A percentile compares a stretch with the other conserved stretches of the same genome.
These are phyloP conservation scores for Nicotiana otophora DNA, from an alignment of 257 asterid species.

Conservation along the genomic window DNA sequence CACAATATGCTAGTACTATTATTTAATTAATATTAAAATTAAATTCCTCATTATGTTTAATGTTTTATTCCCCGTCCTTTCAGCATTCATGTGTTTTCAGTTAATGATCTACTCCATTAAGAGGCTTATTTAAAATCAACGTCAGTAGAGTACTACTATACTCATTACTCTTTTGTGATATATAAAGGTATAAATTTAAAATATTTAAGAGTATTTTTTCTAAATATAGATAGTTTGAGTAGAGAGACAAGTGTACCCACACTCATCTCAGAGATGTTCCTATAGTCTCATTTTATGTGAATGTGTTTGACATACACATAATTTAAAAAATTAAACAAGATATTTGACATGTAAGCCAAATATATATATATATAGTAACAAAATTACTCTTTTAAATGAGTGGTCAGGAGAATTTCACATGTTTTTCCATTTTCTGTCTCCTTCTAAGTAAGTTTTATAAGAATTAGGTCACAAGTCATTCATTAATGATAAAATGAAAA, in stretches of 20 bases:
- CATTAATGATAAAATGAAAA: no score
- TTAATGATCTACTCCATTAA: not conserved
- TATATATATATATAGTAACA: no score
- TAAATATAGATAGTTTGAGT: not conserved
- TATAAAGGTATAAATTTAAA: not conserved
- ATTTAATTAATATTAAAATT: not conserved
- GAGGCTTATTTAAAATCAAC: not conserved
- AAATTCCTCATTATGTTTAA: not conserved
- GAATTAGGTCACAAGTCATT: no score
- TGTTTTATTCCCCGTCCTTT: not conserved
- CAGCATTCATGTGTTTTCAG: slow-evolving; percentile 13
- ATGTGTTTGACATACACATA: no score
- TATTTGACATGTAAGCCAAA: no score
- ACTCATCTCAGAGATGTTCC: no score
- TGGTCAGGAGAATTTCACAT: no score
- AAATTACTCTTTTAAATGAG: no score
- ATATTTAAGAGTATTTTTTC: not conserved
- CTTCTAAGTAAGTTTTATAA: no score
- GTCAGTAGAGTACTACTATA: not conserved
- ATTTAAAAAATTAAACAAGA: no score
- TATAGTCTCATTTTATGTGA: no score
- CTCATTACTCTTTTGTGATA: not conserved
- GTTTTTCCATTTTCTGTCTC: no score
- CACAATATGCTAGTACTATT: not conserved
- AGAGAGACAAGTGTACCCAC: not conserved